Base-by-base conservation (phyloP, 768 basidiomycete genomes). In the Butyriboletus loyo region DNA sequence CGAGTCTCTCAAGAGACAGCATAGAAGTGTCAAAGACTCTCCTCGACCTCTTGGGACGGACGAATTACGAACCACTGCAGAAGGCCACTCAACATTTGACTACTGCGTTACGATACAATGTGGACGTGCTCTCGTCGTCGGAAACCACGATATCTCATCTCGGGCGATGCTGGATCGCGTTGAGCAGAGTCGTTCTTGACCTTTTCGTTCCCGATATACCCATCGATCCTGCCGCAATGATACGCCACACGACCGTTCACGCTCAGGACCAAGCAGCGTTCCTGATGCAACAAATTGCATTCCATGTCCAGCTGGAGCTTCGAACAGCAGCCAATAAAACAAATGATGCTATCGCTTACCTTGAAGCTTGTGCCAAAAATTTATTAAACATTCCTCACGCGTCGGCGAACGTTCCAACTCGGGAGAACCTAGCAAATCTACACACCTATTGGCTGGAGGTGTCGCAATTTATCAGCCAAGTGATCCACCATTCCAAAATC, bases 121-220 rank as follows among this genome's bases (percentile, higher is more conserved):
- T 48, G 44, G 46, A 52, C 44, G 37, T 50, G 21, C 39, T 37
- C 52, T 49, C 61, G 39, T 46, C 55, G 55, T 41, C 43, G 36
- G 46, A 59, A 59, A 52, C 58, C 44, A 35, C 69, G 53, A 71
- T 75, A 9, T 58, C 64, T 24, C 72, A 64, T 50, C 46, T 80
- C 8, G 82, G 79, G 11, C 65, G 64, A 19, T 67, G 73, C 39
- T 95, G 87, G 84, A 72, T 91, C 30, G 78, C 77, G 1, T 63
- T 89, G 44, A 77, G 81, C 40, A 76, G 75, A 17, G 58, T 85
- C 49, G 68, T 94, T 24, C 65, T 92, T 22, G 75, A 85, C 4
- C 77, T 95, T 19, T 86, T 87, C 63, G 76, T 98, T 35, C 93
- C 97, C 0, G 80, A 92, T 66, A 72, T 82, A 2, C 92, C 95